Conservation (phyloP, 1,284 basidiomycete species). For the Cryptococcus floricola region DNA sequence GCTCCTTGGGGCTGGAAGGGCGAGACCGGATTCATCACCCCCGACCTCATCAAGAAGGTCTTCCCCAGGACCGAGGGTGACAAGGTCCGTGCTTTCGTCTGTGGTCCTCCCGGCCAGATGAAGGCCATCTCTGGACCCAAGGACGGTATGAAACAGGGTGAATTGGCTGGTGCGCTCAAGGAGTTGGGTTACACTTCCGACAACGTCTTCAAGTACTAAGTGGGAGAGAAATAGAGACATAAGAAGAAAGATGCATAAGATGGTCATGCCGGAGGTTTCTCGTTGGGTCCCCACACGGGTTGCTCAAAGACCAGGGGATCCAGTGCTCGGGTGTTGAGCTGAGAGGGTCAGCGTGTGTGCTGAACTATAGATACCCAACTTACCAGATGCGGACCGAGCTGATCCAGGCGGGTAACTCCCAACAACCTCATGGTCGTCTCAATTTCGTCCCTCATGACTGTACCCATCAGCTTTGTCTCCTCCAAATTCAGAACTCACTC, state of each 20-base stretch:
- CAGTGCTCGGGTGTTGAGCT: constrained; percentile 35
- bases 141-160: constrained; percentile 71
- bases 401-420: constrained; percentile 63
- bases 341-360: neutral
- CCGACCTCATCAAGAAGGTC: constrained; percentile 68
- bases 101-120: constrained; percentile 87
- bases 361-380: constrained; percentile 3
- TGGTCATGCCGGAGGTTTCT: constrained; percentile 4
- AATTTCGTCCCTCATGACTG: constrained; percentile 75
- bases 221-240: neutral
- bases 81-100: constrained; percentile 85
- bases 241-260: neutral
- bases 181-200: constrained; percentile 80
- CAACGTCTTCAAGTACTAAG: constrained; percentile 54
- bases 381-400: constrained; percentile 47
- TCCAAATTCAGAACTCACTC: constrained; percentile 36
- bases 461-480: neutral
- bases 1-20: constrained; percentile 68
- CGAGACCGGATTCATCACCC: constrained; percentile 67
- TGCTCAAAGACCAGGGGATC: constrained; percentile 23
- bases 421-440: constrained; percentile 71
- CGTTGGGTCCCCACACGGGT: constrained; percentile 24
- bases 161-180: constrained; percentile 74
- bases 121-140: constrained; percentile 61
- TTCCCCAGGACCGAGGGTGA: constrained; percentile 63